Base-by-base conservation (phyloP, 1,284 basidiomycete species). In the Marasmius sp. region DNA sequence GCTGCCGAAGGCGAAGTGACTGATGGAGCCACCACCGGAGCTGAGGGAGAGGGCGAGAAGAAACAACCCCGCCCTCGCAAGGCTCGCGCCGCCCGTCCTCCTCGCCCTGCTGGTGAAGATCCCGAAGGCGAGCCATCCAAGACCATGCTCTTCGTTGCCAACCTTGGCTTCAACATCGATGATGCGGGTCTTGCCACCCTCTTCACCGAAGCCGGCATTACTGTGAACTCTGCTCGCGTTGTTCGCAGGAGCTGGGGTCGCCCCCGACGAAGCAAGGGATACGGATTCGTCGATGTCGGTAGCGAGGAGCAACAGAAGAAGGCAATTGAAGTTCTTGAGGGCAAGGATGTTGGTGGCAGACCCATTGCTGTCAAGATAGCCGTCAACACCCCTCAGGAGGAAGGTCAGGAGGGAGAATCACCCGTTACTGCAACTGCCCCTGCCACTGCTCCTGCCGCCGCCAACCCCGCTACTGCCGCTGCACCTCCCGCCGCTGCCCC, bases 271-370 rank as follows among this genome's bases (percentile, higher is more conserved):
- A 93, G 90, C 82, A 96, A 95, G 79, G 95, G 95, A 64, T 97
- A 95, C 74, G 95, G 93, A 61, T 97, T 97, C 72, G 94, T 97
- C 70, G 94, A 95, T 69, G 91, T 96, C 64, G 92, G 91, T 65
- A 81, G 82, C 69, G 89, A 94, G 73, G 88, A 85, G 67, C 86
- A 93, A 76, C 94, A 96, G 81, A 76, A 88, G 74, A 93, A 93
- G 80, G 94, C 93, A 48, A 91, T 97, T 66, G 84, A 82, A 60
- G 85, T 86, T 67, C 83, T 94, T 67, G 83, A 94, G 70, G 93
- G 91, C 74, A 92, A 93, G 76, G 88, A 94, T 64, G 78, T 96
- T 63, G 88, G 85, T 54, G 92, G 92, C 61, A 82, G 94, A 68
- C 74, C 83, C 67, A 88, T 96, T 71, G 92, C 90, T 61, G 92